Base-by-base conservation (phyloP, 768 basidiomycete species). In the Agaricus bisporus region DNA sequence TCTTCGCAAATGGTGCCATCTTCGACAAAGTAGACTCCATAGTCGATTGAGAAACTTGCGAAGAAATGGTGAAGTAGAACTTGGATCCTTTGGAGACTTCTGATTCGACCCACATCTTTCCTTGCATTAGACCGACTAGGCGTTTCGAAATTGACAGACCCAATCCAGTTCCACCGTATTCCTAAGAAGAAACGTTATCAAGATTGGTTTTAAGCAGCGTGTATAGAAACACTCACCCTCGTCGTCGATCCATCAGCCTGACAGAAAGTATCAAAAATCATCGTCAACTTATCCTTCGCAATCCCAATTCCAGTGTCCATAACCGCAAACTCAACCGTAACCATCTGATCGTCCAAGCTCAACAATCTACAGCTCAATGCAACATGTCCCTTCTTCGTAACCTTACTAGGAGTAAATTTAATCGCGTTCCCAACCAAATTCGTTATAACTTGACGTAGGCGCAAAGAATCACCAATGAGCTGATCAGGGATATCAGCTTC, bases 181-280 rank as follows among this genome's bases (percentile, higher is more conserved):
- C 94, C 88, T 92, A 61, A 10, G 47, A 42, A 37, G 17, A 57
- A 58, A 55, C 56, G 48, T 38, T 41, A 29, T 28, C 18, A 39
- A 36, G 47, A 47, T 42, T 17, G 2, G 39, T 2, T 32, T 20
- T 29, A 36, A 36, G 36, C 48, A 45, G 49, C 14, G 51, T 11
- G 41, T 57, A 44, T 55, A 56, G n/a, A 56, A 48, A 44, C 41
- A 74, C 86, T 41, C 61, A 91, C 91, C 64, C 95, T 72, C 5
- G 95, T 98, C 4, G 97, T 98, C 7, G 94, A 98, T 22, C 97
- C 97, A 74, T 98, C 97, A 0, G 97, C 97, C 66, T 98, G 97
- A 60, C 91, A 93, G 72, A 99, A 99, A 1, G 97, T 98, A 65
- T 99, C 97, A 70, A 98, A 99, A 66, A 98, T 98, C 63, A 98